phyloP scores from a whole-genome alignment of 2,329 filamentous ascomycete genomes.

The Trichoderma citrinoviride region DNA sequence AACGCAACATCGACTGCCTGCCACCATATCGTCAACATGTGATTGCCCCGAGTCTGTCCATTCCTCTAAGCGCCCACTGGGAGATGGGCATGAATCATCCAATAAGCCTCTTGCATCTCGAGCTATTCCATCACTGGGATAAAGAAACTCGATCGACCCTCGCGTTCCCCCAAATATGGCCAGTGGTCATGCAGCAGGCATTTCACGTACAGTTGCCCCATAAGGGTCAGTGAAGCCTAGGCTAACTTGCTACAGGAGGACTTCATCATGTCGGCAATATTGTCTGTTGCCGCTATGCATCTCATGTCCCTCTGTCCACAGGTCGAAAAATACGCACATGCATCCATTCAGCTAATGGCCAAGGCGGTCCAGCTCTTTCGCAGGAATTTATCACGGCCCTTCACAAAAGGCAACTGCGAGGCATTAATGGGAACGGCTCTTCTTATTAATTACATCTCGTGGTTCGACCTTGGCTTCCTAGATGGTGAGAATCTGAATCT shows the following conservation, averaged over 20 bases:
- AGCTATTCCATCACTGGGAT: background rate
- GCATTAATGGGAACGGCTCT: background rate
- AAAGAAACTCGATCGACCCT: background rate
- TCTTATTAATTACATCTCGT: background rate
- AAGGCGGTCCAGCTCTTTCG: background rate
- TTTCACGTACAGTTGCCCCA: background rate
- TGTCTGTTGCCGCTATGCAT: constrained; percentile 1
- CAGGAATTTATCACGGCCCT: background rate
- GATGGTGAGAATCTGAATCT: background rate
- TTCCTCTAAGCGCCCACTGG: background rate
- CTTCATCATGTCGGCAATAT: background rate
- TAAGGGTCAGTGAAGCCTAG: too few species aligned
- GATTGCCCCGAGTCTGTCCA: background rate
- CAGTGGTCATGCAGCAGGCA: background rate
- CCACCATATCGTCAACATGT: background rate
- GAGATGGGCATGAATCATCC: background rate
- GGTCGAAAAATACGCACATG: background rate
- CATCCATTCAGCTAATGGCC: background rate
- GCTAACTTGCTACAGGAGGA: background rate
- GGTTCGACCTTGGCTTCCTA: background rate
- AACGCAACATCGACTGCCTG: background rate
- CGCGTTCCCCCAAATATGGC: background rate
- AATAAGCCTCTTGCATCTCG: background rate
- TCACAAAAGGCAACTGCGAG: background rate
- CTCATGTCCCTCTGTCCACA: background rate